Evolutionary conservation across 495 filamentous ascomycete genomes (phyloP), one percentile per base, ranked within the genome.

Genomic region (Aspergillus cavernicola): DNA sequence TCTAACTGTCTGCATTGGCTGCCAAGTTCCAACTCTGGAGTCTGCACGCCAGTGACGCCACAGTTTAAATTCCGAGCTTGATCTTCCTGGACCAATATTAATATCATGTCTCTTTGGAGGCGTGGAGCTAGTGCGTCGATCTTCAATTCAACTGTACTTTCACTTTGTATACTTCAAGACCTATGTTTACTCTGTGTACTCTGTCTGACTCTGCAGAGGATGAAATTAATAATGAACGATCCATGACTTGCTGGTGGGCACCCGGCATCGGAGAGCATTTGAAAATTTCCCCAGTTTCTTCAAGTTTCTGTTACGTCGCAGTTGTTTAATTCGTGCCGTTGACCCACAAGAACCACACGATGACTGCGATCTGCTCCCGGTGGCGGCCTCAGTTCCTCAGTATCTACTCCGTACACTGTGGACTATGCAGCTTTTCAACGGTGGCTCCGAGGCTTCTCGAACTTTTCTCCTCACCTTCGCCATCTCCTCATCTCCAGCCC

Each of bases 261-360:
- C 44, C n/a, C 44, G 44, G 44, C 44, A 47, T 47, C 44, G 44
- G 44, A 47, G 44, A 16, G 7, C 18, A 6, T 47, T 22, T 35
- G 44, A 47, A 47, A 47, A 36, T 47, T 47, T 47, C 44, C 44
- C 44, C 44, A 36, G 44, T 16, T 47, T 47, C 44, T 24, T 24
- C 18, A n/a, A 26, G 31, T 47, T 47, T 47, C 19, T 47, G 19
- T 47, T 47, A 47, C 44, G 44, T 47, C 31, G 44, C 44, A 24
- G 20, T 19, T 11, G 16, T 15, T 16, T 31, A 1, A 47, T 47
- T 47, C 44, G 44, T 28, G 15, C 24, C 15, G 29, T 2, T 7
- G 44, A 20, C 31, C 44, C 44, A 47, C 44, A 18, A 36, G 44
- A 26, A 23, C 44, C 44, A 36, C 44, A 7, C 31, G 9, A 36